Conservation (phyloP, 1,284 basidiomycete genomes). For the Macrocystidia cucumis region DNA sequence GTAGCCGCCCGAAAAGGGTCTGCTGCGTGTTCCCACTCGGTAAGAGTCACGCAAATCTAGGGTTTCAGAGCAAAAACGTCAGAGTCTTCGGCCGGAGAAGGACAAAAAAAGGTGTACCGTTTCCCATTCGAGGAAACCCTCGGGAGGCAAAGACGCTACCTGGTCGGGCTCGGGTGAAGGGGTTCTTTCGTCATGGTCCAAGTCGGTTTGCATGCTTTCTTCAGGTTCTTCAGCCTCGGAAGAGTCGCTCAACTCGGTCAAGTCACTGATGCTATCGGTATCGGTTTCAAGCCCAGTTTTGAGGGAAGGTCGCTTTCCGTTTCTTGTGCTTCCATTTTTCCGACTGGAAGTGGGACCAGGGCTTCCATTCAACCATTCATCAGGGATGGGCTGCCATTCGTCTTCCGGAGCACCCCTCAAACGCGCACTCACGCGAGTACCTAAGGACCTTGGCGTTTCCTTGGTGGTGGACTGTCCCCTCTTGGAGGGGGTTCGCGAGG, state of each 20-base stretch:
- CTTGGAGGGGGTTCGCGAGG: constrained; percentile 13
- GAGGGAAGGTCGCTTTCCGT: constrained; percentile 11
- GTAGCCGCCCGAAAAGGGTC: constrained; percentile 68
- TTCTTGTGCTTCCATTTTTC: constrained; percentile 4
- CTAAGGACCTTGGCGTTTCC: constrained; percentile 28
- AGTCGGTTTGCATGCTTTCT: constrained; percentile 14
- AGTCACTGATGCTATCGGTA: constrained; percentile 50
- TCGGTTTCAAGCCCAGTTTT: constrained; percentile 54
- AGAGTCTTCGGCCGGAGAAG: not conserved
- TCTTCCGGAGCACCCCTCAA: constrained; percentile 52
- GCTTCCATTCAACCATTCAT: constrained; percentile 53
- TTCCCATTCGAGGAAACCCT: constrained; percentile 77
- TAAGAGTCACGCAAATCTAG: constrained; percentile 72
- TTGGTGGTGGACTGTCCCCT: constrained; percentile 4
- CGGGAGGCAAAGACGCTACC: constrained; percentile 24
- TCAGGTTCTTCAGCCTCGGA: no score
- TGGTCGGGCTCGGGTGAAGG: not conserved
- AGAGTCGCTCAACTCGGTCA: constrained; percentile 67
- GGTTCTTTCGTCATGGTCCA: constrained; percentile 9
- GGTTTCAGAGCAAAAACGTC: no score
- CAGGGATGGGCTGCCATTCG: constrained; percentile 73
- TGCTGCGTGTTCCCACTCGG: constrained; percentile 74
- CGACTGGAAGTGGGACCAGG: constrained; percentile 14
- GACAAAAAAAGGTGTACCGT: constrained; percentile 42
- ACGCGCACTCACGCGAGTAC: constrained; percentile 61